Percentiles rank a stretch among this genome's conserved stretches.
These are phyloP conservation scores for Ganoderma lingzhi DNA, from an alignment of 1,284 basidiomycete species.

Conservation along the genomic window DNA sequence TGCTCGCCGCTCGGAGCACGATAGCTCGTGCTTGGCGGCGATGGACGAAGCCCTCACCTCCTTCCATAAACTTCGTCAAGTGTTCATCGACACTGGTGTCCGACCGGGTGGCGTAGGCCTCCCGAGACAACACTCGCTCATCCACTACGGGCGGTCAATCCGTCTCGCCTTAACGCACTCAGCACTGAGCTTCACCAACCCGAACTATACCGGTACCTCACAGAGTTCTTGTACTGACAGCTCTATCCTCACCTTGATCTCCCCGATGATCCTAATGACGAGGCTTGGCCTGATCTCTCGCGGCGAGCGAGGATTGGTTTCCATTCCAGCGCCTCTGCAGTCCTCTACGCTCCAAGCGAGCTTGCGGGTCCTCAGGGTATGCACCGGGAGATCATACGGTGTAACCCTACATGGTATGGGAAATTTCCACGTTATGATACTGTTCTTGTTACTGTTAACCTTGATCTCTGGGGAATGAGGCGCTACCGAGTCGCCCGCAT, in stretches of 20 bases:
- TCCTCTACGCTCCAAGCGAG: conserved; percentile 40
- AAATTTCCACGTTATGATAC: conserved; percentile 24
- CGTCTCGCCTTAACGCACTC: not conserved
- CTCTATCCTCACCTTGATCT: not conserved
- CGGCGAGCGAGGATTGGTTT: not conserved
- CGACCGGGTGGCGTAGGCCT: too few species aligned
- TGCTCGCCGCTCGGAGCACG: not conserved
- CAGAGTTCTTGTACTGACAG: not conserved
- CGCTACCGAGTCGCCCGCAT: conserved; percentile 18
- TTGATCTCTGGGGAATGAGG: not conserved
- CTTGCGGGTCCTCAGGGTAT: conserved; percentile 34
- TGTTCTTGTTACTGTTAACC: conserved; percentile 16
- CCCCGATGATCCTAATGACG: not conserved
- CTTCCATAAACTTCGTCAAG: not conserved
- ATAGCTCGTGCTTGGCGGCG: not conserved
- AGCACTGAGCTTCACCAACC: not conserved
- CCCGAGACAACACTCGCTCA: too few species aligned
- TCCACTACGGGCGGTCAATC: too few species aligned
- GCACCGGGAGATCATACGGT: conserved; percentile 24
- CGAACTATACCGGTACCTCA: not conserved
- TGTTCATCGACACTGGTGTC: not conserved
- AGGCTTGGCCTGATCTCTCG: not conserved
- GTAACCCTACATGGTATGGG: conserved; percentile 26
- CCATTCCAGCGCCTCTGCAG: conserved; percentile 23
- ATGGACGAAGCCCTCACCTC: not conserved